These are phyloP conservation scores for Elsinoe fawcettii DNA, from an alignment of 2,329 filamentous ascomycete species.

Conservation along the genomic window DNA sequence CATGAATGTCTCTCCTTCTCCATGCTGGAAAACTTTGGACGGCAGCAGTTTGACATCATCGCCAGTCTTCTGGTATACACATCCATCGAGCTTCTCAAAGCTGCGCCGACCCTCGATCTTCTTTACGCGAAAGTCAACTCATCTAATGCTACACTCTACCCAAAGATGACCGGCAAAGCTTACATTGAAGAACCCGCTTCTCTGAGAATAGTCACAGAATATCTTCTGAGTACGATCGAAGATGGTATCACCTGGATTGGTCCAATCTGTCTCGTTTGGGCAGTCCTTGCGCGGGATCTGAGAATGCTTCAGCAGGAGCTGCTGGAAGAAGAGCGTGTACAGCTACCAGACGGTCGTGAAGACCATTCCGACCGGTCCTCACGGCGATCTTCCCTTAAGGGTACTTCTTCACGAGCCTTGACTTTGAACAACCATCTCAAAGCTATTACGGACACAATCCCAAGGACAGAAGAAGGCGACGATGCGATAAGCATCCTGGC, in stretches of 20 bases:
- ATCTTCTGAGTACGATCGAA: slow-evolving; percentile 56
- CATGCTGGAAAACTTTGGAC: slow-evolving; percentile 35
- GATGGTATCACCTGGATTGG: slow-evolving; percentile 54
- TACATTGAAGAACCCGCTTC: slow-evolving; percentile 65
- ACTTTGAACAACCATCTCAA: slow-evolving; percentile 29
- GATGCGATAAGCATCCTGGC: slow-evolving; percentile 44
- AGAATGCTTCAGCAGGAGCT: slow-evolving; percentile 28
- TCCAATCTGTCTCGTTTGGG: slow-evolving; percentile 75
- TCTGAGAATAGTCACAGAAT: slow-evolving; percentile 63
- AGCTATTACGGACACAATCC: slow-evolving; percentile 31
- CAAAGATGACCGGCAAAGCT: slow-evolving; percentile 32
- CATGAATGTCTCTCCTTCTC: slow-evolving; percentile 62
- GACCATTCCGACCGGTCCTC: not conserved
- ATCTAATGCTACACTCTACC: slow-evolving; percentile 17
- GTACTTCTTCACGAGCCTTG: not conserved
- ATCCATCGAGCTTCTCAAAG: slow-evolving; percentile 64
- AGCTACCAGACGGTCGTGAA: not conserved
- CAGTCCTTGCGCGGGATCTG: slow-evolving; percentile 64
- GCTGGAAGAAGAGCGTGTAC: not conserved
- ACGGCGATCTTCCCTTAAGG: slow-evolving; percentile 3
- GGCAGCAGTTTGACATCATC: not conserved
- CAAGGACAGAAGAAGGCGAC: slow-evolving; percentile 29
- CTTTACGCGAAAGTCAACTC: slow-evolving; percentile 27
- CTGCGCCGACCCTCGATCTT: slow-evolving; percentile 52
- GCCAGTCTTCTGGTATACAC: slow-evolving; percentile 49